Base-by-base conservation (phyloP, 176 grass and related monocot genomes). In the Carex myosuroides region DNA sequence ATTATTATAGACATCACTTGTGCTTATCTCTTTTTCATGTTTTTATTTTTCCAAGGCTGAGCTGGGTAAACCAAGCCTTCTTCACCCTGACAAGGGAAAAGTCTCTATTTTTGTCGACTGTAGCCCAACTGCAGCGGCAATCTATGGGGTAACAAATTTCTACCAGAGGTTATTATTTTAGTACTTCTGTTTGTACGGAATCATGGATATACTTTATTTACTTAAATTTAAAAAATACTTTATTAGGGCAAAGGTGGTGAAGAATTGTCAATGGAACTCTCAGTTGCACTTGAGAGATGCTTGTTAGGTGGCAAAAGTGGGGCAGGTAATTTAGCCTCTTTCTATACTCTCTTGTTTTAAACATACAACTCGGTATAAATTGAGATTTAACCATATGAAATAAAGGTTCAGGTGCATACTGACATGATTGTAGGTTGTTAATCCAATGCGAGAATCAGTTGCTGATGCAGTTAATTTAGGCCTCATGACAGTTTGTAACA, bases 41-140 rank as follows among this genome's bases (percentile, higher is more conserved):
- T 77, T 17, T 56, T 76, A 70, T 64, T 37, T 64, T 39, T 53
- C 89, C 21, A 79, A 94, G 95, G 90, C 90, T 87, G 92, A 97
- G 90, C 85, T 97, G n/a, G 95, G 95, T 35, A 92, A 85, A 87
- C 95, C 92, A 59, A 92, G 56, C 65, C 77, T 87, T 86, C 89
- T 94, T 64, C 89, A 94, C 52, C 92, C 90, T 37, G 95, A 91
- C 78, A 91, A 94, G 89, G 95, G 95, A 74, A 97, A 94, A 84
- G 87, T 97, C 86, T 86, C 83, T 69, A 94, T 97, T 70, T 97
- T 91, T 71, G 81, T 94, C 33, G 92, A 97, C 44, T 97, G 95
- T 64, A 97, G 95, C 53, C 84, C 92, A 79, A 94, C 89, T 64
- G 92, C 92, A 61, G 87, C 91, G 9, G 90, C 95, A 68, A 86